These are phyloP conservation scores for Solanum clarkiae DNA, from an alignment of 257 asterid genomes.

Conservation along the genomic window DNA sequence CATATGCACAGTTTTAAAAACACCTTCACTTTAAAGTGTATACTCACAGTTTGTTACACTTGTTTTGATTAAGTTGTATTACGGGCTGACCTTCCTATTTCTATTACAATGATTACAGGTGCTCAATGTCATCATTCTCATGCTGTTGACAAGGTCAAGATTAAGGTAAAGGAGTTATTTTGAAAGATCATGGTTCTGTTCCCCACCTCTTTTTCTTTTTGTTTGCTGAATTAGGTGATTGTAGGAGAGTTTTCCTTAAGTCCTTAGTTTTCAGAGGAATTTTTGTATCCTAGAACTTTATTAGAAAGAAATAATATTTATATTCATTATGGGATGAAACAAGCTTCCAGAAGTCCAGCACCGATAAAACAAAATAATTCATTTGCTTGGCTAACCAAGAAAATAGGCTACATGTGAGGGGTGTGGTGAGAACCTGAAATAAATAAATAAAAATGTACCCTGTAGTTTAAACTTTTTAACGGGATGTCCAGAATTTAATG, in stretches of 20 bases:
- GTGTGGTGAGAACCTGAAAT: neutral
- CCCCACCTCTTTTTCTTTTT: neutral
- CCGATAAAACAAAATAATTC: neutral
- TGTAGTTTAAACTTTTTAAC: neutral
- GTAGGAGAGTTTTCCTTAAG: neutral
- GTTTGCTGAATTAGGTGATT: neutral
- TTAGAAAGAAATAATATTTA: neutral
- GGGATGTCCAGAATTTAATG: neutral
- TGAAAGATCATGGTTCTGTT: neutral
- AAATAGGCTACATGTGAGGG: neutral
- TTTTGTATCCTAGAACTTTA: neutral
- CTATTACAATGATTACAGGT: conserved; percentile 48
- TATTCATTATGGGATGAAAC: neutral
- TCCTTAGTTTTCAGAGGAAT: neutral
- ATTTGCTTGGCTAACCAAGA: neutral
- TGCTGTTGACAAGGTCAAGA: conserved; percentile 20
- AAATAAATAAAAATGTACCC: neutral
- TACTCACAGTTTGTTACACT: neutral
- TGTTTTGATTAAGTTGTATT: neutral
- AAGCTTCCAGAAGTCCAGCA: neutral
- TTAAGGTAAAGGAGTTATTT: conserved; percentile 51
- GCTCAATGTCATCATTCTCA: conserved; percentile 24
- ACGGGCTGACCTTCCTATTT: neutral
- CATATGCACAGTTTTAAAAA: neutral
- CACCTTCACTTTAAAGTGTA: neutral